Evolutionary conservation across 116 monocot species (phyloP), one percentile per base, ranked within the genome.

Genomic region (Trichopus zeylanicus): DNA sequence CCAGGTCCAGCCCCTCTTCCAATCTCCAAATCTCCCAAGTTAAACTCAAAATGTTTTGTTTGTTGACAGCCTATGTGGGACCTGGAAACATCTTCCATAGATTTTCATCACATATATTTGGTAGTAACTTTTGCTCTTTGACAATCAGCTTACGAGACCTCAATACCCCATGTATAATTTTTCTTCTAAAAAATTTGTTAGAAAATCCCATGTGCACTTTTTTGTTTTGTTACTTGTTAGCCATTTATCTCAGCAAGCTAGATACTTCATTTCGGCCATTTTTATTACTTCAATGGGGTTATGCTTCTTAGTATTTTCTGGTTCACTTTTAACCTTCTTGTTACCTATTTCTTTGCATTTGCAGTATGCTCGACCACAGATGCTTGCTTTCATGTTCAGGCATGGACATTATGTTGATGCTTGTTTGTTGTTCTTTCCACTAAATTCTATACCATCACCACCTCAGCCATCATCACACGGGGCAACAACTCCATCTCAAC

Each of bases 341-440:
- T 49, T 10, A 25, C 19, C 6, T 32, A n/a, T 61, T 3, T 48
- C 21, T 48, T 8, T 8, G 46, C 31, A 30, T 47, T 64, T 74
- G 70, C 83, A 95, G 95, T 90, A 81, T 72, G 86, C 86, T 54
- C 83, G 86, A 22, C 70, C 77, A 32, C 63, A 89, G 64, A 68
- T 86, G 73, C 86, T 95, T 59, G 57, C 22, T 53, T 95, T 95
- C 71, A 89, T 95, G 95, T 95, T 95, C 62, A 80, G 69, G 59
- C 95, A 95, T 76, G 95, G 95, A 37, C 90, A 69, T 46, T 95
- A 86, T 69, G 27, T 57, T 24, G 95, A 95, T 72, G 95, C 95
- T 39, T 95, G 95, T 72, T 70, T 78, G 46, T 59, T 95, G 31
- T 90, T 95, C 66, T 83, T 95, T 72, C 90, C 89, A 54, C 71